Percentiles rank a stretch among this genome's conserved stretches.
Conservation (phyloP, 73 alveolate species). For the Diophrys sp. region DNA sequence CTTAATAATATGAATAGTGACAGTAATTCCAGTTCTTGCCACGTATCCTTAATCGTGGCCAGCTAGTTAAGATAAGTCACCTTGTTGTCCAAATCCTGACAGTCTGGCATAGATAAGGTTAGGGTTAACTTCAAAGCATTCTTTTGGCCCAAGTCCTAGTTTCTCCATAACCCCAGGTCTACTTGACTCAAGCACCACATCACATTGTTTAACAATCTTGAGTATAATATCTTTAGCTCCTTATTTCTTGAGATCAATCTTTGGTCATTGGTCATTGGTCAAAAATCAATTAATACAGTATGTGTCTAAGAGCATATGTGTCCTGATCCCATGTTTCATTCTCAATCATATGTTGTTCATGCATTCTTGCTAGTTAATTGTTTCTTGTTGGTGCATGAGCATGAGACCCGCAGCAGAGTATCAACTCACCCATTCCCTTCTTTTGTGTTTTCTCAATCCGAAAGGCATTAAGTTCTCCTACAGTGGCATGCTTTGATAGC, state of each 20-base stretch:
- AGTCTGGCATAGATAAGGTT: conserved; percentile 49
- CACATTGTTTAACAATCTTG: conserved; percentile 19
- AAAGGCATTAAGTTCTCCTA: too few species aligned
- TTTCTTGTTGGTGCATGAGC: too few species aligned
- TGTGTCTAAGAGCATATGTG: too few species aligned
- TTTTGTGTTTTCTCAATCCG: too few species aligned
- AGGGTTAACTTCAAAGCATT: conserved; percentile 18
- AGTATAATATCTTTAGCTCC: conserved; percentile 9
- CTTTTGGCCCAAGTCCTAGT: conserved; percentile 40
- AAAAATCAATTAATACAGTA: too few species aligned
- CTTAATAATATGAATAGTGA: conserved; percentile 1
- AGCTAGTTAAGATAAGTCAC: conserved; percentile 18
- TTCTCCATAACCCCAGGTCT: conserved; percentile 60
- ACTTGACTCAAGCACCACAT: conserved; percentile 53
- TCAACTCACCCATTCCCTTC: too few species aligned
- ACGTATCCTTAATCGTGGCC: conserved; percentile 55
- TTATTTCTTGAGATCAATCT: conserved; percentile 26
- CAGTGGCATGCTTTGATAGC: too few species aligned
- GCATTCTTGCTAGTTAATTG: too few species aligned
- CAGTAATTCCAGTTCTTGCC: conserved; percentile 39
- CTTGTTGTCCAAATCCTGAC: conserved; percentile 51
- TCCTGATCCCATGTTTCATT: too few species aligned
- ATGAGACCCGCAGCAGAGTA: too few species aligned
- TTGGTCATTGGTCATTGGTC: too few species aligned
- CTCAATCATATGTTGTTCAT: too few species aligned